phyloP scores from a whole-genome alignment of 1,139 yeast genomes.

The Wickerhamiella infanticola region DNA sequence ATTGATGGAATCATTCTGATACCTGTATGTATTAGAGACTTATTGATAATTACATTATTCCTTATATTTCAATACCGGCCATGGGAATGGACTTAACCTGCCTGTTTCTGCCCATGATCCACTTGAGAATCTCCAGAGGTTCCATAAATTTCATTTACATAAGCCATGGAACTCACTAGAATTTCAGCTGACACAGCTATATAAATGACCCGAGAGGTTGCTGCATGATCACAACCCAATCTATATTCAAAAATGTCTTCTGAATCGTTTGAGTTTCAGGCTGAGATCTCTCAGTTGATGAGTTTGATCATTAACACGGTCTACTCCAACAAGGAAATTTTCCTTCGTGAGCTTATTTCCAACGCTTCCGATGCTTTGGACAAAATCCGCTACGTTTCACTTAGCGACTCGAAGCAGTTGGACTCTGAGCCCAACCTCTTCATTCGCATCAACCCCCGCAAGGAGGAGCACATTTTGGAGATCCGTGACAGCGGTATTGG shows the following conservation, averaged over 20 bases:
- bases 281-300: constrained; percentile 99
- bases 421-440: constrained; percentile 94
- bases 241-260: constrained; percentile 15
- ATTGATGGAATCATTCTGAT: too few species aligned
- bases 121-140: neutral
- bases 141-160: constrained; percentile 1
- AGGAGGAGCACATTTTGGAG: constrained; percentile 87
- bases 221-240: neutral
- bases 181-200: constrained; percentile 1
- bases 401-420: constrained; percentile 79
- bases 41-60: too few species aligned
- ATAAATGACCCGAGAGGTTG: constrained; percentile 1
- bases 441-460: constrained; percentile 93
- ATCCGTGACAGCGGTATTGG: constrained; percentile 99
- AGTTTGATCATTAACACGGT: constrained; percentile 99
- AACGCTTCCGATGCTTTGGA: constrained; percentile 95
- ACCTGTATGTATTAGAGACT: too few species aligned
- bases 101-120: neutral
- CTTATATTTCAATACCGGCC: too few species aligned
- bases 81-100: neutral
- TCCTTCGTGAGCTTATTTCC: constrained; percentile 96
- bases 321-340: constrained; percentile 97
- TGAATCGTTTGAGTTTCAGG: constrained; percentile 69
- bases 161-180: constrained; percentile 8
- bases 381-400: constrained; percentile 93